phyloP scores from a whole-genome alignment of 169 alveolate species.

The Plasmodium ovale region DNA sequence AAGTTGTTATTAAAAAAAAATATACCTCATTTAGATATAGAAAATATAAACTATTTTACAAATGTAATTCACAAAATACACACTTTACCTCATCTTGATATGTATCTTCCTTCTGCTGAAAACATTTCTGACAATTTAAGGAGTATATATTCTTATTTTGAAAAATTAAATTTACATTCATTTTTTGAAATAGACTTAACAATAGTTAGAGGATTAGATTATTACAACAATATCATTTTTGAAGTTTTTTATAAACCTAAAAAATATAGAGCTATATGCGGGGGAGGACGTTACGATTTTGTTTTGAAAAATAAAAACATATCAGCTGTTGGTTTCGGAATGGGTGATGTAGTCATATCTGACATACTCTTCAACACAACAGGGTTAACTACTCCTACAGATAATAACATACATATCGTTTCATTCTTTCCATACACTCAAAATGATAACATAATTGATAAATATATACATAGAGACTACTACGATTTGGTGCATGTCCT shows the following conservation, averaged over 20 bases:
- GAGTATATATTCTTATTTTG: slow-evolving; percentile 12
- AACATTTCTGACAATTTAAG: not conserved
- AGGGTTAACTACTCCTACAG: not conserved
- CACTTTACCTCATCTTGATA: not conserved
- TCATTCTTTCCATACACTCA: slow-evolving; percentile 19
- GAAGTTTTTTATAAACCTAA: slow-evolving; percentile 40
- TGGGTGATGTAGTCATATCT: slow-evolving; percentile 74
- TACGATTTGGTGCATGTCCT: slow-evolving; percentile 18
- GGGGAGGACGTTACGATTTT: slow-evolving; percentile 70
- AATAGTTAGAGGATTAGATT: slow-evolving; percentile 60
- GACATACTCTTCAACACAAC: slow-evolving; percentile 41
- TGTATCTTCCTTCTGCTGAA: not conserved
- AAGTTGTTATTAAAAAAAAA: slow-evolving; percentile 37
- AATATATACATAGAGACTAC: slow-evolving; percentile 29
- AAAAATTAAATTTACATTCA: slow-evolving; percentile 5
- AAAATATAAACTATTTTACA: not conserved
- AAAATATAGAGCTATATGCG: slow-evolving; percentile 55
- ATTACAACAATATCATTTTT: slow-evolving; percentile 54
- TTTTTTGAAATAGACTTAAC: slow-evolving; percentile 47
- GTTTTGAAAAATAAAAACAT: slow-evolving; percentile 3
- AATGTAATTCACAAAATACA: slow-evolving; percentile 20
- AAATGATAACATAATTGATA: not conserved
- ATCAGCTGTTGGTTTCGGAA: slow-evolving; percentile 56
- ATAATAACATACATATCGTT: slow-evolving; percentile 23
- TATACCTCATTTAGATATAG: slow-evolving; percentile 8